Base-by-base conservation (phyloP, 169 alveolate species). In the Eimeria sp. region DNA sequence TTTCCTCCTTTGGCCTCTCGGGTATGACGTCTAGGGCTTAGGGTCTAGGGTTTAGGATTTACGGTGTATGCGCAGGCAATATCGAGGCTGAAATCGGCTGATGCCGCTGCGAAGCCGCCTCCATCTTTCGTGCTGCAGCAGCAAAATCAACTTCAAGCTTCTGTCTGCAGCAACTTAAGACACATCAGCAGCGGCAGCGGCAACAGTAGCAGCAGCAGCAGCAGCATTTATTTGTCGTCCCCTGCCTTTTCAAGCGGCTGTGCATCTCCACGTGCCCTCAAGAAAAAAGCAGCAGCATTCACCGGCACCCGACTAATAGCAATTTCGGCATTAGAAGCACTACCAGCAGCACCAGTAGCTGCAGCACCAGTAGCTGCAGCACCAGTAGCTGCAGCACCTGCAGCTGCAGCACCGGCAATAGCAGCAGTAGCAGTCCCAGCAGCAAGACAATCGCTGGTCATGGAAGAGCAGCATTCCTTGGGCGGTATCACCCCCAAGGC, bases 121-220 rank as follows among this genome's bases (percentile, higher is more conserved):
- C 61, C 61, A 7, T 7, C 16, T 14, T 7, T 3, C 16, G 61
- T 54, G 40, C 78, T n/a, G 78, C 45, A 67, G 78, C 78, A 67
- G 4, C 45, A 67, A 67, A 22, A 67, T 10, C 14, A 67, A 27
- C 78, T 27, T 0, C 45, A 10, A 4, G 78, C 78, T 22, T 13
- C 78, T 67, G 78, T 25, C 11, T n/a, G 78, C 78, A 27, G 61
- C 61, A 14, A 14, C 16, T 7, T 54, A 54, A 54, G 61, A 14
- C 61, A 14, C 61, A 54, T 7, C 61, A 54, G 40, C 78, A 67
- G 78, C 1, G 20, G 78, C 78, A 67, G 78, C 7, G 20, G 78
- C 27, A 22, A 18, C 78, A 67, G 78, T 27, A 67, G 78, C 78
- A 67, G 78, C 78, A 67, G 78, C 27, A 22, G 76, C 40, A n/a